These are phyloP conservation scores for Leccinum obscurum DNA, from an alignment of 768 basidiomycete species.

Conservation along the genomic window DNA sequence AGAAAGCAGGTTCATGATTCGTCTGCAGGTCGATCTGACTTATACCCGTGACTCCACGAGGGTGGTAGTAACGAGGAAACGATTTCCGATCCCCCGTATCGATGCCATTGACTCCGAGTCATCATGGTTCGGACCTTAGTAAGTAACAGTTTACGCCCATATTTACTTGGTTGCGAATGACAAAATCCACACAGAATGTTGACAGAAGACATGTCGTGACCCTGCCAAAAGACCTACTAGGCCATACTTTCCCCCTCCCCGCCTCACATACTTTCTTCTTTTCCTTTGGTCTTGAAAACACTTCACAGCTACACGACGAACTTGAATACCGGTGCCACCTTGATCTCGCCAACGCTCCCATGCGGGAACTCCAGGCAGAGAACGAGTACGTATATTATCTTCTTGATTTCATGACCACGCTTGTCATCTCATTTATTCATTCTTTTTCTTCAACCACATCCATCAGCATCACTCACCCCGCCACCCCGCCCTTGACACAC, in stretches of 20 bases:
- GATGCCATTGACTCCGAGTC: too few species aligned
- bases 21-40: not conserved
- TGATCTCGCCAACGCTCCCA: constrained; percentile 26
- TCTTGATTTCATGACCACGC: not conserved
- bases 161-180: too few species aligned
- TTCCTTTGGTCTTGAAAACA: too few species aligned
- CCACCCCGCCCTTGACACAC: constrained; percentile 32
- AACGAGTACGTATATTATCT: constrained; percentile 27
- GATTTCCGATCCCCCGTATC: too few species aligned
- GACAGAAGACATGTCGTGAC: too few species aligned
- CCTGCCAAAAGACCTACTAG: too few species aligned
- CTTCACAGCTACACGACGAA: constrained; percentile 21
- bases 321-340: constrained; percentile 26
- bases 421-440: not conserved
- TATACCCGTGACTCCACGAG: too few species aligned
- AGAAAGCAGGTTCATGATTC: not conserved
- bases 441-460: not conserved
- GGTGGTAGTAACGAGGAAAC: not conserved
- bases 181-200: too few species aligned
- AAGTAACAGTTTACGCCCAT: too few species aligned
- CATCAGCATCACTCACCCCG: constrained; percentile 34
- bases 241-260: too few species aligned
- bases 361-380: constrained; percentile 34
- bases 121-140: too few species aligned
- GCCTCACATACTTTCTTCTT: too few species aligned